A percentile compares a stretch with the other conserved stretches of the same genome.
Evolutionary conservation across 805 yeast genomes (phyloP).

Genomic region (Kodamaea fukazawae): DNA sequence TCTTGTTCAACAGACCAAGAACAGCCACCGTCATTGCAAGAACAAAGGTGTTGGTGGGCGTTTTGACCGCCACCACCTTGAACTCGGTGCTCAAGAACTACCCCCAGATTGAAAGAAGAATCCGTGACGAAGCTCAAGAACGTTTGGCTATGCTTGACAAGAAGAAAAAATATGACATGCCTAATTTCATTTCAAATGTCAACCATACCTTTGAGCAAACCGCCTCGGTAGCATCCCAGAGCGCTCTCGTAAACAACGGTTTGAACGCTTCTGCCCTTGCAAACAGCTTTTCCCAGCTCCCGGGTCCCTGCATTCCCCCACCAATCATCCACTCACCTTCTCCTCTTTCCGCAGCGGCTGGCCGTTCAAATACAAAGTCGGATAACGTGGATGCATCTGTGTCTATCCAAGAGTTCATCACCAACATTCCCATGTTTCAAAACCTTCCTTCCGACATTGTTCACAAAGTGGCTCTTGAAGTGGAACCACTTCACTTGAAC

Average conservation of each 20-base stretch:
- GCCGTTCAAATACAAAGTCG: conserved; percentile 6
- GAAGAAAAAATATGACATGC: conserved; percentile 45
- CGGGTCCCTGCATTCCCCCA: conserved; percentile 18
- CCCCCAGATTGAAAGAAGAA: conserved; percentile 64
- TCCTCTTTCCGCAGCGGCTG: conserved; percentile 14
- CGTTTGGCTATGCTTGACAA: conserved; percentile 69
- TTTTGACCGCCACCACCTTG: conserved; percentile 62
- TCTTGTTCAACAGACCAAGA: conserved; percentile 69
- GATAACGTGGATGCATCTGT: conserved; percentile 51
- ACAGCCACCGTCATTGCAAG: conserved; percentile 77
- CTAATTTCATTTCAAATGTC: conserved; percentile 20
- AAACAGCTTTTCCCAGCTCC: conserved; percentile 9
- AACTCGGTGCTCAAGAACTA: conserved; percentile 57
- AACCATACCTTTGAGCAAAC: conserved; percentile 1
- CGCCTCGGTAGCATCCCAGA: conserved; percentile 4
- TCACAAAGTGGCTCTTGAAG: conserved; percentile 62
- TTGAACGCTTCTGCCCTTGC: conserved; percentile 15
- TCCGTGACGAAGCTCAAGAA: conserved; percentile 78
- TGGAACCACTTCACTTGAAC: conserved; percentile 51
- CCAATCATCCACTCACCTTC: conserved; percentile 15
- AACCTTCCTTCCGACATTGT: conserved; percentile 56
- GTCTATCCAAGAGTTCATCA: conserved; percentile 56
- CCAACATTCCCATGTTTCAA: conserved; percentile 56
- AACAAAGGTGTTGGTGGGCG: conserved; percentile 64
- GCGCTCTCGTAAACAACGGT: conserved; percentile 7